Conservation (phyloP, 352 stramenopile species). For the Phytophthora boehmeriae region DNA sequence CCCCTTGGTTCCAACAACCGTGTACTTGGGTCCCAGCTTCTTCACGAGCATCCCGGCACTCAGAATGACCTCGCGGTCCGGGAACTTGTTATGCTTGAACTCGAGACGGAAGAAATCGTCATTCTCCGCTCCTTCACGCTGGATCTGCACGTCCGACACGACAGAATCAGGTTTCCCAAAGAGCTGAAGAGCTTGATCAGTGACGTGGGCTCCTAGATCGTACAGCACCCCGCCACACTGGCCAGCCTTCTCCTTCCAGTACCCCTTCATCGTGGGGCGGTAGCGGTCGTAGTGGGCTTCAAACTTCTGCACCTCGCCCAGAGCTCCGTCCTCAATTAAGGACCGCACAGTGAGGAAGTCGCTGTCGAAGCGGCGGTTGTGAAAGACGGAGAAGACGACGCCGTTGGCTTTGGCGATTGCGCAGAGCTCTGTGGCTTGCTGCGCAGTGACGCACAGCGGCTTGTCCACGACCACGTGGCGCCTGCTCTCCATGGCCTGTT, state of each 20-base stretch:
- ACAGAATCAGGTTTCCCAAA: slow-evolving; percentile 61
- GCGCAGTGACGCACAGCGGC: slow-evolving; percentile 62
- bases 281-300: slow-evolving; percentile 77
- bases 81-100: slow-evolving; percentile 58
- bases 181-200: slow-evolving; percentile 71
- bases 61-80: slow-evolving; percentile 60
- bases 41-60: slow-evolving; percentile 73
- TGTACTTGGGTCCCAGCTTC: slow-evolving; percentile 67
- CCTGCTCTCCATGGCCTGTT: slow-evolving; percentile 69
- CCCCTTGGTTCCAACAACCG: slow-evolving; percentile 59
- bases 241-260: slow-evolving; percentile 76
- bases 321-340: slow-evolving; percentile 48
- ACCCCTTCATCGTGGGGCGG: slow-evolving; percentile 70
- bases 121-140: slow-evolving; percentile 65
- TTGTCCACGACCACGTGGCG: slow-evolving; percentile 84
- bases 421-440: slow-evolving; percentile 59
- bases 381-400: slow-evolving; percentile 78
- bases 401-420: slow-evolving; percentile 47
- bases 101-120: slow-evolving; percentile 81
- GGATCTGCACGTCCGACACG: slow-evolving; percentile 69
- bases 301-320: slow-evolving; percentile 63
- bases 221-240: slow-evolving; percentile 71
- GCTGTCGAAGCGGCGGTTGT: slow-evolving; percentile 78
- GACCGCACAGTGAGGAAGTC: slow-evolving; percentile 71
- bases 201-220: slow-evolving; percentile 70